Conservation (phyloP, 2,329 filamentous ascomycete genomes). For the Microdochium trichocladiopsis region DNA sequence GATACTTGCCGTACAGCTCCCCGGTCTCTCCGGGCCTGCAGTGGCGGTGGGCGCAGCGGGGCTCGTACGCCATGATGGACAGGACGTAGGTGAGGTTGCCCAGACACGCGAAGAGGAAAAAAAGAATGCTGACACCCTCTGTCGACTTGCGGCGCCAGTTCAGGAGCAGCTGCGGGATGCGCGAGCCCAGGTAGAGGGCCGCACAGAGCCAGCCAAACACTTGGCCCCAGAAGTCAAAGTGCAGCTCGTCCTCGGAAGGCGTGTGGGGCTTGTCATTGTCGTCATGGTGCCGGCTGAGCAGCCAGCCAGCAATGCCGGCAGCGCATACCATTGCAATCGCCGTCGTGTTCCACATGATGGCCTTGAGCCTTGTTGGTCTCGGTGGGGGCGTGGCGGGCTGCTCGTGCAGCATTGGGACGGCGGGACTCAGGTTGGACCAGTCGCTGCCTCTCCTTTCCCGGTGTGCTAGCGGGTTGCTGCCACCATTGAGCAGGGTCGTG, state of each 20-base stretch:
- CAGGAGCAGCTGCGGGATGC: slow-evolving; percentile 82
- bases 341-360: slow-evolving; percentile 64
- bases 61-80: slow-evolving; percentile 85
- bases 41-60: slow-evolving; percentile 47
- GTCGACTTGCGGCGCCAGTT: slow-evolving; percentile 92
- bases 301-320: slow-evolving; percentile 83
- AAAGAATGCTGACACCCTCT: slow-evolving; percentile 87
- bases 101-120: slow-evolving; percentile 94
- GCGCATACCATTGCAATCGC: slow-evolving; percentile 75
- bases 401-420: slow-evolving; percentile 63
- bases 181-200: slow-evolving; percentile 78
- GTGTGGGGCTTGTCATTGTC: slow-evolving; percentile 22
- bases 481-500: slow-evolving; percentile 38
- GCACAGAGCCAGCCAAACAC: slow-evolving; percentile 93
- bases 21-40: slow-evolving; percentile 62
- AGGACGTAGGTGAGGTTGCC: slow-evolving; percentile 92
- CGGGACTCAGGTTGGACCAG: slow-evolving; percentile 68
- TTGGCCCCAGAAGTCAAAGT: slow-evolving; percentile 77
- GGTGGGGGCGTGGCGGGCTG: slow-evolving; percentile 34
- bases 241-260: slow-evolving; percentile 35
- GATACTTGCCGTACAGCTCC: slow-evolving; percentile 68
- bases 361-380: slow-evolving; percentile 45
- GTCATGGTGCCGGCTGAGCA: slow-evolving; percentile 51
- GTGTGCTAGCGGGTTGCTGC: slow-evolving; percentile 34
- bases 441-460: slow-evolving; percentile 43